Base-by-base conservation (phyloP, 2,329 filamentous ascomycete genomes). In the Diaporthe sp. region DNA sequence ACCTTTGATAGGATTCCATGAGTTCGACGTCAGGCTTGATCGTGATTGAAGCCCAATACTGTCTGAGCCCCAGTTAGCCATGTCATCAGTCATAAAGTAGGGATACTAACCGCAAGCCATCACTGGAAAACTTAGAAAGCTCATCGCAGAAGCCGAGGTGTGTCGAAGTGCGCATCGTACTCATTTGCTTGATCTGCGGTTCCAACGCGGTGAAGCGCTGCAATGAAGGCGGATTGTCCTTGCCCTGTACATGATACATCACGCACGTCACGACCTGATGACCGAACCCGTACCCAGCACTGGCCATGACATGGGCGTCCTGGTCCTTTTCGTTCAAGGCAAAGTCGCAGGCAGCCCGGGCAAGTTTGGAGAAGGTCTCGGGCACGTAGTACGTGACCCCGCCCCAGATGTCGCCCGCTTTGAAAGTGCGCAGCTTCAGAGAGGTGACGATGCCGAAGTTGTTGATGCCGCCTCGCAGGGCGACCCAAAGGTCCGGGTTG, bases 381-480 rank as follows among this genome's bases (percentile, higher is more conserved):
- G 77, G 74, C 73, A 76, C 73, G 63, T 79, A 79, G 55, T 77
- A 78, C 3, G 75, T 77, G 20, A 73, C 71, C 2, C 71, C 71
- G 4, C 58, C 60, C 60, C 60, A 73, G 63, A 78, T 81, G 5
- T 76, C 15, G 3, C 79, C 77, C 13, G 77, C 75, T 57, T 75
- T 78, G 25, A 81, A 75, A 28, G 79, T 63, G 79, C 77, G 4
- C 77, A 5, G 77, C 70, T 79, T 70, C 12, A 73, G 49, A 12
- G 49, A 55, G 5, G 71, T 73, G 37, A 58, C 7, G 58, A 80
- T 73, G 15, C 85, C 87, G 37, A 86, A 87, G 77, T 86, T 89
- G 60, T 83, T 83, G n/a, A 83, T 82, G 28, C 87, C 87, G n/a
- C 85, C 85, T 44, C 84, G 83, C 7, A 88, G 81, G 2, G 87